Conservation (phyloP, 208 protist genomes). For the Trypanosoma theileri region DNA sequence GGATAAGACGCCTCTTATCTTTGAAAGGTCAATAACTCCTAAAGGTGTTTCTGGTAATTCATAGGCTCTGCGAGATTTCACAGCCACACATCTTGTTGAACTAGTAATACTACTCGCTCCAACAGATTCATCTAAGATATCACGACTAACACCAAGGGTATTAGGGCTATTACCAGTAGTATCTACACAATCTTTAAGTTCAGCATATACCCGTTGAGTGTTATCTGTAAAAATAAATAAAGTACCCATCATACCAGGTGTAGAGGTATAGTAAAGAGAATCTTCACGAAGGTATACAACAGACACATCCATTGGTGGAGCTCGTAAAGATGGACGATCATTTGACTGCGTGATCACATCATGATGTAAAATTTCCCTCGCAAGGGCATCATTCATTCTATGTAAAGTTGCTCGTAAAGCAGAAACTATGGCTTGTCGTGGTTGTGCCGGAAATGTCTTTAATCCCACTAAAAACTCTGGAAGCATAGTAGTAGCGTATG, state of each 20-base stretch:
- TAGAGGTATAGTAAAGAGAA: slow-evolving; percentile 50
- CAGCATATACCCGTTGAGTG: slow-evolving; percentile 16
- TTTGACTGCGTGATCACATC: not conserved
- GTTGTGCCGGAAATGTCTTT: slow-evolving; percentile 48
- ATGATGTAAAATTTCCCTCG: slow-evolving; percentile 38
- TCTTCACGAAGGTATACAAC: slow-evolving; percentile 64
- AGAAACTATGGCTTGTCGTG: slow-evolving; percentile 39
- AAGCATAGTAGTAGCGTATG: slow-evolving; percentile 50
- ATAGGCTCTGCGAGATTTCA: not conserved
- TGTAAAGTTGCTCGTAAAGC: slow-evolving; percentile 51
- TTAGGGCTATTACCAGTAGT: not conserved
- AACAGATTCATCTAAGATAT: not conserved
- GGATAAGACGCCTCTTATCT: not conserved
- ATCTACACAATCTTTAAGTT: slow-evolving; percentile 32
- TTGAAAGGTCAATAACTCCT: not conserved
- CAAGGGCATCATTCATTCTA: slow-evolving; percentile 45
- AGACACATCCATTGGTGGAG: slow-evolving; percentile 49
- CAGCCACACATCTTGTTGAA: not conserved
- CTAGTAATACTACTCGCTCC: not conserved
- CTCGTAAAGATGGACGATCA: slow-evolving; percentile 15
- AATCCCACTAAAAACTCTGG: slow-evolving; percentile 62
- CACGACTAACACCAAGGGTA: not conserved
- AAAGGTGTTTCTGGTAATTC: not conserved
- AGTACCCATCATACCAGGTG: slow-evolving; percentile 45
- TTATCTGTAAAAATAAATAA: slow-evolving; percentile 41